Percentiles rank a stretch among this genome's conserved stretches.
phyloP scores from a whole-genome alignment of 1,284 basidiomycete genomes.

The Moniliophthora roreri region DNA sequence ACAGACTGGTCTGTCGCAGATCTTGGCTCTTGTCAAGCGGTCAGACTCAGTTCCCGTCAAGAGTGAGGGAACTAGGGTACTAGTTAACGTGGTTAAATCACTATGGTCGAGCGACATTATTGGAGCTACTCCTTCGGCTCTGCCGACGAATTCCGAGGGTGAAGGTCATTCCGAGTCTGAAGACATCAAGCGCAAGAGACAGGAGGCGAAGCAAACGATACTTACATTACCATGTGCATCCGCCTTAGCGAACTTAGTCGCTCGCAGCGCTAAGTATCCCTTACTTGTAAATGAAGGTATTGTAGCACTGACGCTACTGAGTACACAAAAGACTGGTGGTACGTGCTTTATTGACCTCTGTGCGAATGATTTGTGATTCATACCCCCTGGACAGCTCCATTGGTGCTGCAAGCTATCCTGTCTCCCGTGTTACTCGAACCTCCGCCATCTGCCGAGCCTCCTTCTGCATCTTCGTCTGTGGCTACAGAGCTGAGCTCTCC shows the following conservation, averaged over 20 bases:
- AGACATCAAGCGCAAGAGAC: conserved; percentile 46
- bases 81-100: conserved; percentile 81
- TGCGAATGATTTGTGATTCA: conserved; percentile 15
- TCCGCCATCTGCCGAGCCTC: conserved; percentile 31
- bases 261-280: conserved; percentile 77
- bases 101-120: conserved; percentile 57
- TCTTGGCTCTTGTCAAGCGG: conserved; percentile 75
- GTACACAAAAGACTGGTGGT: conserved; percentile 67
- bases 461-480: conserved; percentile 41
- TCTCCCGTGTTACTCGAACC: conserved; percentile 49
- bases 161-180: conserved; percentile 27
- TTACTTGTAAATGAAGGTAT: conserved; percentile 89
- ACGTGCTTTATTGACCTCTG: conserved; percentile 25
- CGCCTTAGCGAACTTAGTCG: conserved; percentile 72
- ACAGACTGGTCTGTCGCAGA: conserved; percentile 57
- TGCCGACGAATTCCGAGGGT: conserved; percentile 11
- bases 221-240: conserved; percentile 53
- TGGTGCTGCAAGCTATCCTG: conserved; percentile 60
- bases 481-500: conserved; percentile 45
- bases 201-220: conserved; percentile 55
- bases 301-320: conserved; percentile 79
- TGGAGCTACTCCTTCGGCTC: conserved; percentile 18
- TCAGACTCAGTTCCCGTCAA: conserved; percentile 83
- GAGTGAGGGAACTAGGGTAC: conserved; percentile 86
- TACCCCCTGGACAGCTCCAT: conserved; percentile 40